phyloP scores from a whole-genome alignment of 352 stramenopile species.

The Globisporangium cederbergense region DNA sequence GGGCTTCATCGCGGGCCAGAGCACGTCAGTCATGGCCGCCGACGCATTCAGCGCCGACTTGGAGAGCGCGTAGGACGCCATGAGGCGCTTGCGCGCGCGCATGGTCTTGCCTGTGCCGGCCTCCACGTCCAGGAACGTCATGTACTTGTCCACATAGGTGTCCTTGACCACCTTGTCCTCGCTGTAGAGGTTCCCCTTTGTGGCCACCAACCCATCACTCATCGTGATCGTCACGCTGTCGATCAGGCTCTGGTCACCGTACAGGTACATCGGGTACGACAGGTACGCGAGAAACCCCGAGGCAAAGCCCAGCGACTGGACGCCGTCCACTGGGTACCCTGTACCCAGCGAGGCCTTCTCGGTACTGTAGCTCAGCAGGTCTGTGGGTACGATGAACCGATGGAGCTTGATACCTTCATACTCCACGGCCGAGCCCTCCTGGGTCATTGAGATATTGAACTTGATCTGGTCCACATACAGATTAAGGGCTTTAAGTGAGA shows the following conservation, averaged over 20 bases:
- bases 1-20: slow-evolving; percentile 45
- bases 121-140: slow-evolving; percentile 68
- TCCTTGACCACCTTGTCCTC: slow-evolving; percentile 33
- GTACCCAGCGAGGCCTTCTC: slow-evolving; percentile 36
- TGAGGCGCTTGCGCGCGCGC: slow-evolving; percentile 54
- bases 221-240: slow-evolving; percentile 56
- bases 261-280: slow-evolving; percentile 69
- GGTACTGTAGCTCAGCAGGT: slow-evolving; percentile 29
- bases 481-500: neutral
- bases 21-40: slow-evolving; percentile 55
- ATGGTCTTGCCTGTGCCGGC: slow-evolving; percentile 66
- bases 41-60: slow-evolving; percentile 34
- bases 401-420: slow-evolving; percentile 16
- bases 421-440: neutral
- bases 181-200: slow-evolving; percentile 43
- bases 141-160: slow-evolving; percentile 40
- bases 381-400: slow-evolving; percentile 24
- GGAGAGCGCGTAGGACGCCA: slow-evolving; percentile 52
- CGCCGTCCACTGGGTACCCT: slow-evolving; percentile 53
- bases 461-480: slow-evolving; percentile 19
- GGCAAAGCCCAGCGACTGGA: slow-evolving; percentile 65
- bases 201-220: slow-evolving; percentile 38
- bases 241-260: slow-evolving; percentile 43
- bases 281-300: slow-evolving; percentile 68
- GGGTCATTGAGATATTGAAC: slow-evolving; percentile 17